These are phyloP conservation scores for Akanthomyces muscarius DNA, from an alignment of 2,329 filamentous ascomycete species.

Conservation along the genomic window DNA sequence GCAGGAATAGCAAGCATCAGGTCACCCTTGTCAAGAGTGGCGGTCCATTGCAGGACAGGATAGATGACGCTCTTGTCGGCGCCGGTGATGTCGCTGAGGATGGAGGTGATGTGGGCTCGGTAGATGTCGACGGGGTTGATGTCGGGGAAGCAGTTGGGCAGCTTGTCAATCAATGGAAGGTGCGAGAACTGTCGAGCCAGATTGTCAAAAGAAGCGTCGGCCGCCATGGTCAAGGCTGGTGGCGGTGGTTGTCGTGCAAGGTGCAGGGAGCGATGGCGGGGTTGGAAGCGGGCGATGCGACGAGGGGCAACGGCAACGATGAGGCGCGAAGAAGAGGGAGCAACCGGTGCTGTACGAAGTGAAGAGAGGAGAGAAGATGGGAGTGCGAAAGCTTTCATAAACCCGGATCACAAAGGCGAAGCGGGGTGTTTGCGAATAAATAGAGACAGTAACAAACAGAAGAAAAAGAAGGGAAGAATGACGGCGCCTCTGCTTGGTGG, in stretches of 20 bases:
- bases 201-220: constrained; percentile 17
- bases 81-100: constrained; percentile 26
- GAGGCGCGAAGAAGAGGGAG: constrained; percentile 12
- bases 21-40: constrained; percentile 77
- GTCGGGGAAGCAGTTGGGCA: constrained; percentile 19
- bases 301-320: not conserved
- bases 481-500: not conserved
- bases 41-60: constrained; percentile 72
- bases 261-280: constrained; percentile 14
- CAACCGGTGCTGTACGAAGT: constrained; percentile 18
- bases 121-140: constrained; percentile 20
- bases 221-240: constrained; percentile 15
- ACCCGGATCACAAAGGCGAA: constrained; percentile 13
- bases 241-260: not conserved
- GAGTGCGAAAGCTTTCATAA: constrained; percentile 10
- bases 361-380: constrained; percentile 11
- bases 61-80: constrained; percentile 54
- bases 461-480: not conserved
- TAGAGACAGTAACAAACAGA: not conserved
- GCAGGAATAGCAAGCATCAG: constrained; percentile 73
- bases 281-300: constrained; percentile 4
- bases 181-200: constrained; percentile 16
- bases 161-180: constrained; percentile 16
- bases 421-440: constrained; percentile 4
- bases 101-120: constrained; percentile 30